Base-by-base conservation (phyloP, 1,284 basidiomycete genomes). In the Cutaneotrichosporon mucoides region DNA sequence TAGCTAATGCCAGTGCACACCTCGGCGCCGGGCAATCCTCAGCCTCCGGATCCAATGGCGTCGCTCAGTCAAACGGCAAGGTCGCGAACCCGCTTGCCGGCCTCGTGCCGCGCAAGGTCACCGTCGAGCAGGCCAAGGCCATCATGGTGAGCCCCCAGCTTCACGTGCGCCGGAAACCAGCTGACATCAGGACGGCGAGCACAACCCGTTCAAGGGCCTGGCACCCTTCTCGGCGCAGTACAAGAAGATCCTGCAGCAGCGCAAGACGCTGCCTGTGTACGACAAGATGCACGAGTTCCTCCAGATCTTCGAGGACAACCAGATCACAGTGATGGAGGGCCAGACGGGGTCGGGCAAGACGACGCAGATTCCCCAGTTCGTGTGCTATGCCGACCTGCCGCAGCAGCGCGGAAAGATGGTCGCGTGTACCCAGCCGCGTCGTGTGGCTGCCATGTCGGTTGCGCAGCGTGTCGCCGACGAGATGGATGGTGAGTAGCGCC, bases 261-360 rank as follows among this genome's bases (percentile, higher is more conserved):
- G 96, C 57, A 92, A 88, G 81, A 90, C 90, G 71, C 81, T 99
- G 10, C 95, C 95, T 0, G 95, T 99, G 0, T 97, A 84, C 71
- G 81, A 87, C 8, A 91, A 97, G 80, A 97, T 98, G 93, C 84
- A 88, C 63, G 88, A 93, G 62, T 96, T 97, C 77, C 85, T 87
- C 70, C 84, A 87, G 66, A 87, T 91, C 77, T 96, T 93, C 79
- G 86, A 80, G 62, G 81, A 86, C 67, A 86, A 92, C 79, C 93
- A 96, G 80, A 88, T 95, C 67, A 89, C 92, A 51, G 87, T 99
- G 59, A 90, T 99, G 86, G 92, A 97, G 66, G 95, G 95, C 69
- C 95, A 99, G 81, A 97, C 96, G 1, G 95, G 96, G 10, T 93
- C 92, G 34, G 96, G 95, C 57, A 99, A 99, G 82, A 98, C 96